phyloP scores from a whole-genome alignment of 1,139 yeast species.

The Suhomyces yuchorum region DNA sequence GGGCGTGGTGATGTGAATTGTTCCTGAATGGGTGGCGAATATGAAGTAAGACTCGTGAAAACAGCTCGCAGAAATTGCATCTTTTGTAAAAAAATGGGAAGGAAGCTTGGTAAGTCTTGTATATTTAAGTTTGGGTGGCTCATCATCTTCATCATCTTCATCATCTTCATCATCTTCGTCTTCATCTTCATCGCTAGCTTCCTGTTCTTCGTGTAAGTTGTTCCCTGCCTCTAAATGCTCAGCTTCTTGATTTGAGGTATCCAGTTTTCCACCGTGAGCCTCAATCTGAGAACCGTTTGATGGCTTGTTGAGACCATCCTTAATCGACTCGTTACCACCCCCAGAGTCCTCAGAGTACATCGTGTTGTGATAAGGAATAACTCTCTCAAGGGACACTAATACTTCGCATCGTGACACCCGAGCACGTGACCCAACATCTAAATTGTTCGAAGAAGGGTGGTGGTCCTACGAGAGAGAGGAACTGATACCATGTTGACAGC shows the following conservation, averaged over 20 bases:
- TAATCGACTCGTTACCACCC: background rate
- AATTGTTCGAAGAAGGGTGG: background rate
- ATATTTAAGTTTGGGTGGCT: conserved; percentile 78
- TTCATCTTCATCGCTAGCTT: background rate
- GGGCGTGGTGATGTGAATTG: conserved; percentile 65
- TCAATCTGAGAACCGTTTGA: background rate
- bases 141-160: conserved; percentile 31
- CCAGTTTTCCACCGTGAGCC: background rate
- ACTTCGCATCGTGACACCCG: background rate
- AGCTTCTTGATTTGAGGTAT: background rate
- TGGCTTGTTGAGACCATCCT: background rate
- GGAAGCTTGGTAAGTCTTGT: conserved; percentile 66
- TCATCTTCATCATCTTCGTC: conserved; percentile 11
- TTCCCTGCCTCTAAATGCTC: background rate
- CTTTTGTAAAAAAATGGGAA: conserved; percentile 64
- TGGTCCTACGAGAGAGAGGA: background rate
- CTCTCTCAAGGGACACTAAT: background rate
- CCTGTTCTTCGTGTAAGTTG: background rate
- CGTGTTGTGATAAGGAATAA: background rate
- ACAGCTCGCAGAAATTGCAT: conserved; percentile 72
- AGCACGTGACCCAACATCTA: background rate
- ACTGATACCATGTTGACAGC: conserved; percentile 43
- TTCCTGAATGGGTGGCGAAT: conserved; percentile 90
- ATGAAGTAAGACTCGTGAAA: conserved; percentile 63
- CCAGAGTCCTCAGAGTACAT: background rate